These are phyloP conservation scores for Exserohilum turcica DNA, from an alignment of 2,329 filamentous ascomycete genomes.

Conservation along the genomic window DNA sequence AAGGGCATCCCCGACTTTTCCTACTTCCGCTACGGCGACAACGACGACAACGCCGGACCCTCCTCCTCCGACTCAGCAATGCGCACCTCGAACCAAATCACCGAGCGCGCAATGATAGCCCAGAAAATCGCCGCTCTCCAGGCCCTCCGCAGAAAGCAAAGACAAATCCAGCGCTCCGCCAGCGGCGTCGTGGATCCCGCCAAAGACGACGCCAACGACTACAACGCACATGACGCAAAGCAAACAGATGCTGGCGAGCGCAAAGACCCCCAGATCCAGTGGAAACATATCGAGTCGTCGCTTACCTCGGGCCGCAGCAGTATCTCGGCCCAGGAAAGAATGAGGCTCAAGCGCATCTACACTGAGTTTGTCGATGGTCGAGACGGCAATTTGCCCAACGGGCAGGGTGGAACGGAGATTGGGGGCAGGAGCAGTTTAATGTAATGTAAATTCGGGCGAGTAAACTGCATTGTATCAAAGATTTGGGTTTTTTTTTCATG, in stretches of 20 bases:
- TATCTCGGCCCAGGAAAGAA: slow-evolving; percentile 78
- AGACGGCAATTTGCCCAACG: slow-evolving; percentile 93
- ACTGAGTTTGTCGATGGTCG: slow-evolving; percentile 89
- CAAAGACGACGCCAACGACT: slow-evolving; percentile 22
- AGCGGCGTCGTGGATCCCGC: slow-evolving; percentile 8
- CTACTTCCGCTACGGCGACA: slow-evolving; percentile 80
- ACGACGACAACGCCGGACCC: slow-evolving; percentile 43
- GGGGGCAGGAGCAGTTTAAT: slow-evolving; percentile 92
- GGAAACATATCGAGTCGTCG: slow-evolving; percentile 81
- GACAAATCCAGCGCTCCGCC: slow-evolving; percentile 48
- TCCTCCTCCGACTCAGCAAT: slow-evolving; percentile 39
- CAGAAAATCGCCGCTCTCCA: slow-evolving; percentile 84
- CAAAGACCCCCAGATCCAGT: slow-evolving; percentile 79
- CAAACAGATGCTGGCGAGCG: slow-evolving; percentile 47
- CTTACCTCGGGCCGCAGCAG: slow-evolving; percentile 78
- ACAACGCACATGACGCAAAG: slow-evolving; percentile 9
- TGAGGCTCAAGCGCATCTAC: slow-evolving; percentile 79
- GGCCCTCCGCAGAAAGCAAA: slow-evolving; percentile 67
- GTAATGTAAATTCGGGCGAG: too few species aligned
- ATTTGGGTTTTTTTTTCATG: too few species aligned
- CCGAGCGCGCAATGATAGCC: slow-evolving; percentile 77
- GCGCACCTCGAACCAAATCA: slow-evolving; percentile 62
- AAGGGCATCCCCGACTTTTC: slow-evolving; percentile 43
- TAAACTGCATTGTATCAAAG: too few species aligned
- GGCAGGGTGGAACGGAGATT: slow-evolving; percentile 88